Base-by-base conservation (phyloP, 305 asterid genomes). In the Fraxinus sp. region DNA sequence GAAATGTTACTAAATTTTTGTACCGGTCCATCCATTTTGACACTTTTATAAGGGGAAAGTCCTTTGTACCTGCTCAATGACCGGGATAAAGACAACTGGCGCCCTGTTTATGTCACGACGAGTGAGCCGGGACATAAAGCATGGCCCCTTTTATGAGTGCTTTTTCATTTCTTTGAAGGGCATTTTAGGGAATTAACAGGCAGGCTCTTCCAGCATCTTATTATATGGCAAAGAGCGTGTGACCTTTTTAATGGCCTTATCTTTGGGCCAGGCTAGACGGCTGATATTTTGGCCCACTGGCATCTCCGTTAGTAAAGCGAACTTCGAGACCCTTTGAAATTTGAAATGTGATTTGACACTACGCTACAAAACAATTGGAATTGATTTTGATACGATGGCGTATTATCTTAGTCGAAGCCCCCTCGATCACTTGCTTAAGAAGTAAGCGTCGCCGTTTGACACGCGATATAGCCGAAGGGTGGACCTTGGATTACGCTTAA, bases 361-460 rank as follows among this genome's bases (percentile, higher is more conserved):
- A n/a, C 62, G 9, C 10, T n/a, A 55, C 26, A n/a, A 18, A 55
- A 55, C 66, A n/a, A n/a, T 1, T 55, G 66, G 24, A 55, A 55
- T 55, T 55, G 66, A 55, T 55, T 9, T 64, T 64, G 35, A 64
- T 24, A 64, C 35, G 46, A 74, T 16, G 26, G 22, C 41, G 46
- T 36, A 18, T 16, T 39, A 20, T 39, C 4, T 11, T 39, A 16
- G 22, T 74, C 30, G 10, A 18, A 18, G 30, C 26, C 24, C 57
- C 41, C 5, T 16, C 16, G n/a, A 70, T 66, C 26, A 39, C 49
- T 57, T 35, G 44, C 78, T 20, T 72, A 80, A 79, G 76, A 71
- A 59, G 72, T 35, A 82, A 82, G 30, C 74, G 22, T 24, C 57
- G n/a, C n/a, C 87, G 83, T 82, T 78, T 32, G 44, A 72, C 46